A percentile compares a stretch with the other conserved stretches of the same genome.
Evolutionary conservation across 2,329 filamentous ascomycete genomes (phyloP).

Genomic region (Verticillium nonalfalfae): DNA sequence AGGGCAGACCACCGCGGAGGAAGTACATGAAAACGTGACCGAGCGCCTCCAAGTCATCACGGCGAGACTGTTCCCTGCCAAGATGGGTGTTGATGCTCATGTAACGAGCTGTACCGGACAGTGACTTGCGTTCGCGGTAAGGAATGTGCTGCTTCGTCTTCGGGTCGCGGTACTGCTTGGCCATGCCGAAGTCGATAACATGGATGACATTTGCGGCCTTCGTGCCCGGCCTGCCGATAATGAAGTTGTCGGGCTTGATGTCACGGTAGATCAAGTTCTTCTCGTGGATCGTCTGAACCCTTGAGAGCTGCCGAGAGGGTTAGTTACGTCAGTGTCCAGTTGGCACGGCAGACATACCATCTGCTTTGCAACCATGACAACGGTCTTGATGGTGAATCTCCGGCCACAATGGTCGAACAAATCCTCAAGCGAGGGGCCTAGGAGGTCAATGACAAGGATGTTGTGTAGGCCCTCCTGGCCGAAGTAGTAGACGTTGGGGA

Average conservation of each 20-base stretch:
- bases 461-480: slow-evolving; percentile 98
- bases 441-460: slow-evolving; percentile 94
- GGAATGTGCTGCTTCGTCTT: slow-evolving; percentile 99
- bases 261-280: slow-evolving; percentile 99
- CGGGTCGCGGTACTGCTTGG: slow-evolving; percentile 97
- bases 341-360: slow-evolving; percentile 58
- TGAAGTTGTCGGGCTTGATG: slow-evolving; percentile 99
- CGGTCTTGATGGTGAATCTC: slow-evolving; percentile 93
- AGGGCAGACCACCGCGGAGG: slow-evolving; percentile 62
- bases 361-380: slow-evolving; percentile 98
- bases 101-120: slow-evolving; percentile 94
- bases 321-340: neutral
- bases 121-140: slow-evolving; percentile 91
- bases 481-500: slow-evolving; percentile 99
- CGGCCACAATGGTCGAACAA: slow-evolving; percentile 96
- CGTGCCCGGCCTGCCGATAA: slow-evolving; percentile 85
- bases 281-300: slow-evolving; percentile 91
- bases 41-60: slow-evolving; percentile 89
- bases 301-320: slow-evolving; percentile 58
- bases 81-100: slow-evolving; percentile 99
- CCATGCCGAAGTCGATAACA: slow-evolving; percentile 99
- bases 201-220: slow-evolving; percentile 98
- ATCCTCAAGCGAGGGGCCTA: slow-evolving; percentile 91
- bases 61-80: slow-evolving; percentile 88
- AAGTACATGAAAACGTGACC: slow-evolving; percentile 74